Conservation (phyloP, 2,329 filamentous ascomycete genomes). For the Xylariaceae sp. region DNA sequence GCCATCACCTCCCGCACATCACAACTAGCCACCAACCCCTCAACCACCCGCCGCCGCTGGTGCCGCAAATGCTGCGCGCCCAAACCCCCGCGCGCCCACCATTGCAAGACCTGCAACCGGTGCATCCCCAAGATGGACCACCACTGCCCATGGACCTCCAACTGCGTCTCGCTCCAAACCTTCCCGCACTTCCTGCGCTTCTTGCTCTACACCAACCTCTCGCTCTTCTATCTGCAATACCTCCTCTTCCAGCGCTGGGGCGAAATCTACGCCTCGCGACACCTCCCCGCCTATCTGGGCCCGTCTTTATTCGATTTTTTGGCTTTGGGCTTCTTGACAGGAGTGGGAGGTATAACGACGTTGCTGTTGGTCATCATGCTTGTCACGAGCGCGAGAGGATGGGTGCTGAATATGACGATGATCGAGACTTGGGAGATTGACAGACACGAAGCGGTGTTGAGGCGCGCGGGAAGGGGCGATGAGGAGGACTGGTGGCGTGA, state of each 20-base stretch:
- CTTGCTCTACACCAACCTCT: constrained; percentile 62
- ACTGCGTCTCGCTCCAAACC: constrained; percentile 78
- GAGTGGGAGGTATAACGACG: constrained; percentile 56
- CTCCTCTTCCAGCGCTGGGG: constrained; percentile 58
- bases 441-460: constrained; percentile 55
- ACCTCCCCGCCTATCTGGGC: constrained; percentile 70
- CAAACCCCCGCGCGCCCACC: constrained; percentile 75
- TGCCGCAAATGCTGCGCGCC: constrained; percentile 71
- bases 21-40: not conserved
- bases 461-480: constrained; percentile 39
- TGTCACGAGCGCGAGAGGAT: constrained; percentile 55
- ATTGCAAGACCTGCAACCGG: constrained; percentile 71
- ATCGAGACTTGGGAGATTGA: constrained; percentile 77
- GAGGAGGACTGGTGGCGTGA: constrained; percentile 36
- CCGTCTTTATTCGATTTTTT: constrained; percentile 57
- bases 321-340: constrained; percentile 56
- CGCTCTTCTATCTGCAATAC: constrained; percentile 59
- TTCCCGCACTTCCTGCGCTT: constrained; percentile 82
- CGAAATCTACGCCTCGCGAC: constrained; percentile 60
- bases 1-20: too few species aligned
- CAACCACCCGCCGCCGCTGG: constrained; percentile 45
- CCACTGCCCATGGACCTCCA: constrained; percentile 80
- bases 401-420: constrained; percentile 68
- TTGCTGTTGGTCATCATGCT: constrained; percentile 64
- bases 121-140: constrained; percentile 82